Base-by-base conservation (phyloP, 108 stramenopile genomes). In the Skeletonema tropicum region DNA sequence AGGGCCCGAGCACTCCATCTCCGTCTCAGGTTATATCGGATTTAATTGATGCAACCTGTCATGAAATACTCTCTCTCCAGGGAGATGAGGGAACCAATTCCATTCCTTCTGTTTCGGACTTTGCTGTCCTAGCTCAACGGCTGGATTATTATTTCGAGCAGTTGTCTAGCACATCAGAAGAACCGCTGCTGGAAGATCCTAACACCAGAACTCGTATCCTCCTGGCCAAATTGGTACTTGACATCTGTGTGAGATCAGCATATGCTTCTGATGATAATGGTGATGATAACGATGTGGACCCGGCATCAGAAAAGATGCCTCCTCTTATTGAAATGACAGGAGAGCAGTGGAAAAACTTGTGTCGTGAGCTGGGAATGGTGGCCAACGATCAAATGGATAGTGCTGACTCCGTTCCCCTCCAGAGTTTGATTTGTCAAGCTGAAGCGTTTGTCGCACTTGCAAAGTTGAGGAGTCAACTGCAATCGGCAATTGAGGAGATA, bases 11-110 rank as follows among this genome's bases (percentile, higher is more conserved):
- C 19, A 55, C 64, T 26, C 64, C 57, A 14, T 68, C 75, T 26
- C 75, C 75, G 4, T 36, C 46, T 29, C 48, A 68, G 62, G 68
- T 76, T 31, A 39, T 64, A 10, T 68, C 67, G 0, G 75, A 76
- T 55, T 33, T 58, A 60, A 62, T 76, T 48, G 75, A 76, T 46
- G 67, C 67, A 11, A 76, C 75, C 8, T 59, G 68, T 70, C 75
- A 76, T n/a, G 68, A 76, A 64, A 76, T 76, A 31, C 39, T 76
- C 32, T 23, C 26, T 1, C 52, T 72, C 5, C 29, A 58, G 21
- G 69, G 69, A 38, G 55, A 32, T 32, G 41, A 30, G 52, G 23
- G 23, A 25, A 21, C 23, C 8, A 39, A 60, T 13, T 32, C 30
- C 10, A 35, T 46, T 19, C 26, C 55, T 4, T 32, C 68, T 11